phyloP scores from a whole-genome alignment of 345 rosid genomes.

The Dipteronia sinensis region DNA sequence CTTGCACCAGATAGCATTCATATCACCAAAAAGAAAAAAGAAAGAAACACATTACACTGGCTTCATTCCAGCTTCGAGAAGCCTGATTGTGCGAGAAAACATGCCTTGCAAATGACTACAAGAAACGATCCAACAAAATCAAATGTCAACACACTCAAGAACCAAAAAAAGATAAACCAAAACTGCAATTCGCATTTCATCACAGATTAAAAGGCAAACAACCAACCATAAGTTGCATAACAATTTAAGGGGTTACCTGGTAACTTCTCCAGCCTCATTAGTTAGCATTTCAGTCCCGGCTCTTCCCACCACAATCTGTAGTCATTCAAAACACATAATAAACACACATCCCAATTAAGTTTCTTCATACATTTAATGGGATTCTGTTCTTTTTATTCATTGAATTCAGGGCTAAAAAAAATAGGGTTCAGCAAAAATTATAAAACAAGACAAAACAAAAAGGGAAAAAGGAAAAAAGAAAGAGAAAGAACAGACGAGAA shows the following conservation, averaged over 20 bases:
- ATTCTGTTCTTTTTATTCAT: too few relatives aligned
- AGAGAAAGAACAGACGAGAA: constrained; percentile 55
- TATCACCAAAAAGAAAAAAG: constrained; percentile 10
- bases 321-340: constrained; percentile 1
- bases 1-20: background rate
- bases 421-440: background rate
- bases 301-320: constrained; percentile 93
- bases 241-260: constrained; percentile 48
- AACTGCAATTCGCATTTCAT: background rate
- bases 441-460: too few relatives aligned
- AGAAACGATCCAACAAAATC: background rate
- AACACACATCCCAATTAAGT: background rate
- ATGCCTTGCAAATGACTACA: constrained; percentile 93
- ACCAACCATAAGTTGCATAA: background rate
- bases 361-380: background rate
- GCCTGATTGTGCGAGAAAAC: constrained; percentile 90
- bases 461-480: background rate
- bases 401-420: background rate
- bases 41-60: constrained; percentile 61
- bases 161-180: background rate
- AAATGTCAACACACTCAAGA: background rate
- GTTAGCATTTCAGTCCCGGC: constrained; percentile 88
- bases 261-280: constrained; percentile 97
- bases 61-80: constrained; percentile 94
- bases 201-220: background rate